phyloP scores from a whole-genome alignment of 441 rosid species.

The Erysimum cheiri region DNA sequence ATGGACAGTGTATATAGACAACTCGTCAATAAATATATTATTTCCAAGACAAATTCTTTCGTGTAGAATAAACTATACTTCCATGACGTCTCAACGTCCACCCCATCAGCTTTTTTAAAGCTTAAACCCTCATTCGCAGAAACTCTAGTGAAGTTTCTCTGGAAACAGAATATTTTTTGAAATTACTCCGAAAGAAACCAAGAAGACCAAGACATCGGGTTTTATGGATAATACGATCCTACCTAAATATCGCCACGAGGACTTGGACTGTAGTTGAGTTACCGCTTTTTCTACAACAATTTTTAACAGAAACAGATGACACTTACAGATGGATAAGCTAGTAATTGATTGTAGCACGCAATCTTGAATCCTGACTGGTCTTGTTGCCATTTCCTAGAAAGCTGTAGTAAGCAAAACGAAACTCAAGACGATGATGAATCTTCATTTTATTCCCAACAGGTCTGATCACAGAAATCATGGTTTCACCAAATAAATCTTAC shows the following conservation, averaged over 20 bases:
- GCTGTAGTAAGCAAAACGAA: conserved; percentile 31
- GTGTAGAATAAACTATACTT: neutral
- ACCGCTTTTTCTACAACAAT: conserved; percentile 6
- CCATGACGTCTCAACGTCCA: conserved; percentile 12
- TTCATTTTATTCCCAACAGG: conserved; percentile 25
- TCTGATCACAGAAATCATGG: conserved; percentile 23
- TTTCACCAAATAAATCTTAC: conserved; percentile 25
- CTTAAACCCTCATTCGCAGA: conserved; percentile 17
- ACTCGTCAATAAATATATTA: conserved; percentile 38
- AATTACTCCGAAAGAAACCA: conserved; percentile 22
- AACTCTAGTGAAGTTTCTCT: neutral
- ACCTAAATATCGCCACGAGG: neutral
- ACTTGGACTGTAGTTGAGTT: neutral
- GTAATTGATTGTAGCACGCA: conserved; percentile 23
- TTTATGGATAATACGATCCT: neutral
- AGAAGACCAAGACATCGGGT: conserved; percentile 35
- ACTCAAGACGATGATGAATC: conserved; percentile 13
- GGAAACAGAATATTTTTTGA: neutral
- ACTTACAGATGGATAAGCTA: conserved; percentile 31
- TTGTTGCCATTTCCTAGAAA: conserved; percentile 13
- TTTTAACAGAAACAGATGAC: conserved; percentile 23
- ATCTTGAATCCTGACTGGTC: conserved; percentile 16
- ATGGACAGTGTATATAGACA: conserved; percentile 5
- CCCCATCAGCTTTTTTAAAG: neutral
- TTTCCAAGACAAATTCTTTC: neutral